Percentiles rank a stretch among this genome's conserved stretches.
phyloP scores from a whole-genome alignment of 495 filamentous ascomycete genomes.

The Tuber calosporum region DNA sequence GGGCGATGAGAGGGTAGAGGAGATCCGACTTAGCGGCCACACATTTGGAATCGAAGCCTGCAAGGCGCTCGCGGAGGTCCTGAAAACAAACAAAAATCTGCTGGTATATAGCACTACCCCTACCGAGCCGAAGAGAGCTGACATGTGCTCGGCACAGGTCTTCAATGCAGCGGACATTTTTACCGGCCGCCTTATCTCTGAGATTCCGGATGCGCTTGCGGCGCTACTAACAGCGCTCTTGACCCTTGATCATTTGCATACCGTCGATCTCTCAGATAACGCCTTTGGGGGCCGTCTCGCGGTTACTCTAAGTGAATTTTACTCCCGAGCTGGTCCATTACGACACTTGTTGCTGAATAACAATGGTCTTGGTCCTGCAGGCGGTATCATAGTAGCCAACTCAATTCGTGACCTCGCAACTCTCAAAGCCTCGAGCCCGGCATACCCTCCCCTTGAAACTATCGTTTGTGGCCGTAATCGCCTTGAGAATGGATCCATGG shows the following conservation, averaged over 20 bases:
- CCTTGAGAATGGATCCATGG: conserved; percentile 92
- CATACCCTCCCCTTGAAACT: conserved; percentile 77
- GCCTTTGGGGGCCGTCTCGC: conserved; percentile 92
- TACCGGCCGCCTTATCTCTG: conserved; percentile 83
- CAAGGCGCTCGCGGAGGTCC: conserved; percentile 68
- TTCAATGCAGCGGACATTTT: conserved; percentile 96
- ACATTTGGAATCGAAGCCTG: conserved; percentile 84
- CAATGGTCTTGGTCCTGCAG: conserved; percentile 90
- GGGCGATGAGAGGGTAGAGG: conserved; percentile 66
- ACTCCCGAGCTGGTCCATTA: conserved; percentile 74
- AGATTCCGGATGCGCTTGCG: conserved; percentile 84
- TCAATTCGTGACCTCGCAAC: conserved; percentile 65
- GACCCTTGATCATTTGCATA: conserved; percentile 71
- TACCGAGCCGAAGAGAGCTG: background rate
- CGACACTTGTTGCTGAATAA: conserved; percentile 93
- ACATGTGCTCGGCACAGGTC: conserved; percentile 46
- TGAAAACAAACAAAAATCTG: conserved; percentile 72
- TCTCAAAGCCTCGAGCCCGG: conserved; percentile 65
- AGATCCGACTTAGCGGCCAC: conserved; percentile 78
- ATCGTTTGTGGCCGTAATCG: conserved; percentile 93
- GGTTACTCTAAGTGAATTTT: conserved; percentile 74
- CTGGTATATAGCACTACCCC: conserved; percentile 47
- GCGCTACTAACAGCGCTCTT: conserved; percentile 79
- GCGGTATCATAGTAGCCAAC: conserved; percentile 77
- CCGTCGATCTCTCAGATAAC: conserved; percentile 93